A percentile compares a stretch with the other conserved stretches of the same genome.
Conservation (phyloP, 2,329 filamentous ascomycete genomes). For the Colletotrichum cuscutae region DNA sequence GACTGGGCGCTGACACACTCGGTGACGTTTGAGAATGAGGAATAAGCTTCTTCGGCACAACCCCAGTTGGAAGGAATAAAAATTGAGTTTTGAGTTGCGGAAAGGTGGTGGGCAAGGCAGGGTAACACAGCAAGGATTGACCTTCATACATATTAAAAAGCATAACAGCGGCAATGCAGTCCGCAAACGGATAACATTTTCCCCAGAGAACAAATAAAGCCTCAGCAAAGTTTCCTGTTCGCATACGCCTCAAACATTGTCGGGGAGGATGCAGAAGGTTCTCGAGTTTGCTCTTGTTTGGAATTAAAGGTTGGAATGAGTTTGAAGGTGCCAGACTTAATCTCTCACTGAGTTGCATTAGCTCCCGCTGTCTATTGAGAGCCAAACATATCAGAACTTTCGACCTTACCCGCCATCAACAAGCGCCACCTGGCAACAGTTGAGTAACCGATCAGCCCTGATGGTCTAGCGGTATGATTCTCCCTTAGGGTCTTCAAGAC, state of each 20-base stretch:
- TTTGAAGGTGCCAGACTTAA: not conserved
- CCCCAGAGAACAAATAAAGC: not conserved
- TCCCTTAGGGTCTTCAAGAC: constrained; percentile 24
- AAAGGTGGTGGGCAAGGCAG: not conserved
- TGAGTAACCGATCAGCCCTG: not conserved
- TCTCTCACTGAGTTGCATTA: not conserved
- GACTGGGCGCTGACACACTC: constrained; percentile 64
- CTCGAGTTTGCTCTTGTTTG: not conserved
- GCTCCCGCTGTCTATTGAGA: not conserved
- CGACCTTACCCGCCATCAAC: fast-evolving
- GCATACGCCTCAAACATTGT: not conserved
- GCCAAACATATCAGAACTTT: not conserved
- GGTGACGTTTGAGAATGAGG: constrained; percentile 58
- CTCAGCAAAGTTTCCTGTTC: constrained; percentile 7
- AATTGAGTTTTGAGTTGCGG: not conserved
- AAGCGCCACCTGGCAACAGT: not conserved
- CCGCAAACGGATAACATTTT: not conserved
- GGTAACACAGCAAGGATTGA: not conserved
- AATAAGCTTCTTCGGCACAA: constrained; percentile 28
- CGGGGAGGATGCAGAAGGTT: not conserved
- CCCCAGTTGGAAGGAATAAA: not conserved
- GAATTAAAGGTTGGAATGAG: not conserved
- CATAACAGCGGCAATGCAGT: not conserved
- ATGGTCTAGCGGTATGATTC: constrained; percentile 36
- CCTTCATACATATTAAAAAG: not conserved